Evolutionary conservation across 2,329 filamentous ascomycete species (phyloP).

Genomic region (Ceratocystiopsis minuta): DNA sequence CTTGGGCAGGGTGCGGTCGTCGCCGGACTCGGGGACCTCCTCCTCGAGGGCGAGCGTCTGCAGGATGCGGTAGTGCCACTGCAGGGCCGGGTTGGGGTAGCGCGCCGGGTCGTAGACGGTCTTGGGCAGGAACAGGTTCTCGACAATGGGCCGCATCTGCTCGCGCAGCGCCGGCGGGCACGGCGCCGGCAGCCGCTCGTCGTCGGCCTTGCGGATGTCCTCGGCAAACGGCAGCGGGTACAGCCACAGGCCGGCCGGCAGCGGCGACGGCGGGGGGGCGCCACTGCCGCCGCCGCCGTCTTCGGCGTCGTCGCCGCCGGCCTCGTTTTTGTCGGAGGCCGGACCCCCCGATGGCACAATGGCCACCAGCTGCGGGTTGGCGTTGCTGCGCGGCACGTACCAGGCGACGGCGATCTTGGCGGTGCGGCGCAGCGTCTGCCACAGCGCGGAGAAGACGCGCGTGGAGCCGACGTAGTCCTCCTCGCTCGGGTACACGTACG

Average conservation of each 20-base stretch:
- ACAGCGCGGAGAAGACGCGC: conserved; percentile 77
- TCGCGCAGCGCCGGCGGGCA: conserved; percentile 58
- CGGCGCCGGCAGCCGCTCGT: conserved; percentile 30
- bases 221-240: conserved; percentile 78
- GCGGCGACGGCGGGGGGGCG: conserved; percentile 45
- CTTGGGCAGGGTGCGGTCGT: conserved; percentile 69
- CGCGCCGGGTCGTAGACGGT: conserved; percentile 67
- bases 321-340: too few species aligned
- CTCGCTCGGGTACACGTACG: conserved; percentile 88
- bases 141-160: conserved; percentile 63
- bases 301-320: conserved; percentile 21
- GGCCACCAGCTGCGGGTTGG: conserved; percentile 61
- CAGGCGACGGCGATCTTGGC: conserved; percentile 76
- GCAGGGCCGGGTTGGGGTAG: conserved; percentile 80
- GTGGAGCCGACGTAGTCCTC: conserved; percentile 80
- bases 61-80: conserved; percentile 94
- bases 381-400: conserved; percentile 71
- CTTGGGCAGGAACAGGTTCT: conserved; percentile 77
- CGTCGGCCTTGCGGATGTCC: conserved; percentile 63
- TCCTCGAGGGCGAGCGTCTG: conserved; percentile 86
- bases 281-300: conserved; percentile 9
- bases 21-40: conserved; percentile 55
- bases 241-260: conserved; percentile 78
- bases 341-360: conserved; percentile 51
- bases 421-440: conserved; percentile 65